phyloP scores from a whole-genome alignment of 2,329 filamentous ascomycete species.

The Nannizzia gypsea region DNA sequence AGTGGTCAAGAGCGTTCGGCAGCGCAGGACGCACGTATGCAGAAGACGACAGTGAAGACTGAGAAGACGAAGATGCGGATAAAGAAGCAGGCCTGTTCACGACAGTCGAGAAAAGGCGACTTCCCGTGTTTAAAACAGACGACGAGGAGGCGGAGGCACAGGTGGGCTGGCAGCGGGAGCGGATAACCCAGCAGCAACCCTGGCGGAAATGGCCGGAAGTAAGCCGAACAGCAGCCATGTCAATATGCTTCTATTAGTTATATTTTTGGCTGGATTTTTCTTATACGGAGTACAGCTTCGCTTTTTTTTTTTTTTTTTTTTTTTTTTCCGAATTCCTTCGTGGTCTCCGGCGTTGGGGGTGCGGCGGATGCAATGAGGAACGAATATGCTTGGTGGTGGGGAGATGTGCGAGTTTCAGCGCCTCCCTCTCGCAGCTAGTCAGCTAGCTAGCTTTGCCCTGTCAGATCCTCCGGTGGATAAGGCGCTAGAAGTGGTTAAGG shows the following conservation, averaged over 20 bases:
- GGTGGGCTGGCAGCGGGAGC: conserved; percentile 17
- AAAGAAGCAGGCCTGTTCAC: conserved; percentile 1
- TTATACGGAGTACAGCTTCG: neutral
- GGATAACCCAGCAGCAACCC: conserved; percentile 12
- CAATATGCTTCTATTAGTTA: neutral
- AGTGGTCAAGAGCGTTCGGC: conserved; percentile 11
- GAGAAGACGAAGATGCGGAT: conserved; percentile 15
- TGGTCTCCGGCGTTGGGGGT: no score
- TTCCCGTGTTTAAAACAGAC: neutral
- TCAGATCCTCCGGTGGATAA: neutral
- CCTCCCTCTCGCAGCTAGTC: no score
- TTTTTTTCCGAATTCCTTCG: neutral
- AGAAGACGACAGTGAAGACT: conserved; percentile 19
- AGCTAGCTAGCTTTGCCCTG: neutral
- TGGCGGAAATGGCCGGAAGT: conserved; percentile 31
- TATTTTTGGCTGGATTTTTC: neutral
- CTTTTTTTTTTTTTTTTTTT: neutral
- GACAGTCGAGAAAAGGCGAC: conserved; percentile 11
- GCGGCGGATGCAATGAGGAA: no score
- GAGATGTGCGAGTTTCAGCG: neutral
- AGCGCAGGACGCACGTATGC: conserved; percentile 19
- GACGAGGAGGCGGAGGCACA: conserved; percentile 3
- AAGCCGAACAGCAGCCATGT: conserved; percentile 28
- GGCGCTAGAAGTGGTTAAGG: neutral
- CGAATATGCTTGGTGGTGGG: neutral